These are phyloP conservation scores for Parastagonospora nodorum DNA, from an alignment of 2,329 filamentous ascomycete genomes.

Conservation along the genomic window DNA sequence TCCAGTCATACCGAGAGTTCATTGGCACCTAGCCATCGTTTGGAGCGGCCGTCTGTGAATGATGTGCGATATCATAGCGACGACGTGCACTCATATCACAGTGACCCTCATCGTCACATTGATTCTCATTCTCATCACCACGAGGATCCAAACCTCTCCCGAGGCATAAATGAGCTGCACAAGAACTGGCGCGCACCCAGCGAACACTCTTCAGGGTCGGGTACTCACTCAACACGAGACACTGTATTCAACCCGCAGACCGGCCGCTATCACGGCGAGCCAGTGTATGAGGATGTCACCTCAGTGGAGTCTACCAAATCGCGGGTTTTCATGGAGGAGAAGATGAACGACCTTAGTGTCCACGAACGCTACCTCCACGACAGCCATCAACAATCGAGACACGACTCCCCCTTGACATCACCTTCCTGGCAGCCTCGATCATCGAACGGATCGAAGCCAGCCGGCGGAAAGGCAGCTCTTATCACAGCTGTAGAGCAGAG, in stretches of 20 bases:
- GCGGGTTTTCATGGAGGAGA: slow-evolving; percentile 29
- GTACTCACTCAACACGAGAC: slow-evolving; percentile 28
- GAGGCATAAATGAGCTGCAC: slow-evolving; percentile 30
- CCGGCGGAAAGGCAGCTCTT: slow-evolving; percentile 45
- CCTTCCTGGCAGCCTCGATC: slow-evolving; percentile 28
- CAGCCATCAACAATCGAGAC: slow-evolving; percentile 18
- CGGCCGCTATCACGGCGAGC: slow-evolving; percentile 24
- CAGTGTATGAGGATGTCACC: slow-evolving; percentile 27
- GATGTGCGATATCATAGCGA: slow-evolving; percentile 17
- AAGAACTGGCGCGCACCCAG: slow-evolving; percentile 36
- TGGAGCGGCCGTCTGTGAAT: slow-evolving; percentile 23
- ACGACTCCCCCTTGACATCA: slow-evolving; percentile 20
- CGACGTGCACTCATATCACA: slow-evolving; percentile 16
- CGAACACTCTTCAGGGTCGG: slow-evolving; percentile 27
- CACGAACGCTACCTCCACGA: slow-evolving; percentile 31
- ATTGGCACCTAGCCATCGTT: slow-evolving; percentile 8
- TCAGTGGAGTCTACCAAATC: slow-evolving; percentile 28
- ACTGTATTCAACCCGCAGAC: slow-evolving; percentile 29
- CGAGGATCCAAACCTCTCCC: slow-evolving; percentile 20
- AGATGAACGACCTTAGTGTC: slow-evolving; percentile 27
- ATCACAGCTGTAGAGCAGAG: slow-evolving; percentile 64
- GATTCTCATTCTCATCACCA: slow-evolving; percentile 21
- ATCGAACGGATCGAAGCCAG: slow-evolving; percentile 28
- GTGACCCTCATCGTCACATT: slow-evolving; percentile 11
- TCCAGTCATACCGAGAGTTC: slow-evolving; percentile 12